Evolutionary conservation across 2,329 filamentous ascomycete species (phyloP).

Genomic region (Nemania abortiva): DNA sequence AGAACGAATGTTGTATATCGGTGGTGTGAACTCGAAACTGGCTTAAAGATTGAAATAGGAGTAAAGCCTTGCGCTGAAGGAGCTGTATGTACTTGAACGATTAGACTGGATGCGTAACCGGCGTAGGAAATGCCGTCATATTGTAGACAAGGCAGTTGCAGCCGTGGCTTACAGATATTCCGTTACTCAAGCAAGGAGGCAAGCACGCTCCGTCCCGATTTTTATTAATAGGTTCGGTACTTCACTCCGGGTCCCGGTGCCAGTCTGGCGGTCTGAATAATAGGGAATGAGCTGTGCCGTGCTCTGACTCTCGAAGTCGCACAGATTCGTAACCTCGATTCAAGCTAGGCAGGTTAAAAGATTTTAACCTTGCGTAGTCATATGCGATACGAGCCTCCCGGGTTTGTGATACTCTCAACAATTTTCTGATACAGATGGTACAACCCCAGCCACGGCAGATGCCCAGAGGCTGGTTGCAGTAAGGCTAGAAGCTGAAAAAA

Average conservation of each 20-base stretch:
- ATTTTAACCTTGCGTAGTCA: background rate
- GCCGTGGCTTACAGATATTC: background rate
- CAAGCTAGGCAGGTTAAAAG: background rate
- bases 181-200: slow-evolving; percentile 11
- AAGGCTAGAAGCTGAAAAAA: slow-evolving; percentile 46
- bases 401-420: slow-evolving; percentile 26
- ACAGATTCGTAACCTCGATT: slow-evolving; percentile 20
- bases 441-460: slow-evolving; percentile 22
- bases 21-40: slow-evolving; percentile 10
- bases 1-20: slow-evolving; percentile 33
- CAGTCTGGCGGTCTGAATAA: background rate
- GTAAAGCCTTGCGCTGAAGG: background rate
- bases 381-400: slow-evolving; percentile 38
- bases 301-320: slow-evolving; percentile 16
- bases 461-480: slow-evolving; percentile 34
- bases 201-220: slow-evolving; percentile 18
- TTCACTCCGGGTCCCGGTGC: slow-evolving; percentile 1
- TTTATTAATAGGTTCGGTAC: background rate
- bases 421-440: slow-evolving; percentile 37
- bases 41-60: slow-evolving; percentile 23
- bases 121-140: slow-evolving; percentile 12
- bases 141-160: background rate
- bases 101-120: slow-evolving; percentile 6
- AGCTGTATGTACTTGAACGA: slow-evolving; percentile 7
- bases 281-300: background rate